Evolutionary conservation across 1,284 basidiomycete species (phyloP), one percentile per base, ranked within the genome.

Genomic region (Ganoderma meredithae): DNA sequence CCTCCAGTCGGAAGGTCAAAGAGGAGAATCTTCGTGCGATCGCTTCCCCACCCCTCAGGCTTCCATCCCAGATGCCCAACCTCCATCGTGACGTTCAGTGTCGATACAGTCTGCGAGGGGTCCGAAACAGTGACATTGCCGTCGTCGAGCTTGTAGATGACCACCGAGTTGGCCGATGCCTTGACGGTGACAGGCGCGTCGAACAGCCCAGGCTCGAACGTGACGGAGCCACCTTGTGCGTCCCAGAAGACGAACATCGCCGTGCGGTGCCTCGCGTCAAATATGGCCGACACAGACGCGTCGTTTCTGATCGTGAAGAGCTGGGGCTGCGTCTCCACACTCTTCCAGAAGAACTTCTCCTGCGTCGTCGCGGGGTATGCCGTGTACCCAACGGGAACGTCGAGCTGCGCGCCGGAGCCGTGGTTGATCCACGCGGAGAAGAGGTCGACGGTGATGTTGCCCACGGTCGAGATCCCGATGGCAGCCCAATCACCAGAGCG

Each of bases 371-470:
- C 86, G 31, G 90, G 90, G 78, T 85, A 89, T 55, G 83, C 80
- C n/a, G 83, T 81, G 76, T 91, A 92, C 6, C 85, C 80, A 22
- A 84, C 74, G 1, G 86, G 79, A 0, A 76, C 69, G 56, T 66
- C 53, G 17, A 64, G 67, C n/a, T 68, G 70, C 12, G 77, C 71
- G 49, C 79, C 69, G 2, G 62, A 22, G 31, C 75, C 74, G 73
- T 90, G 89, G 33, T 84, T 74, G 49, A 90, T 79, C 83, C 84
- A 89, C 0, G 90, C 89, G 1, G 86, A 79, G 79, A 91, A 92
- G 33, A 92, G 78, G 73, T 89, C 83, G 47, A 88, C 85, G 1
- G 84, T 87, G 41, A 79, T 76, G 1, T 84, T 80, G 13, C 87
- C 86, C 62, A 84, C 82, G 0, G 80, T 81, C 7, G 88, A 89